Percentiles rank a stretch among this genome's conserved stretches.
Evolutionary conservation across 768 basidiomycete genomes (phyloP).

Genomic region (Kwoniella mangroviensis): DNA sequence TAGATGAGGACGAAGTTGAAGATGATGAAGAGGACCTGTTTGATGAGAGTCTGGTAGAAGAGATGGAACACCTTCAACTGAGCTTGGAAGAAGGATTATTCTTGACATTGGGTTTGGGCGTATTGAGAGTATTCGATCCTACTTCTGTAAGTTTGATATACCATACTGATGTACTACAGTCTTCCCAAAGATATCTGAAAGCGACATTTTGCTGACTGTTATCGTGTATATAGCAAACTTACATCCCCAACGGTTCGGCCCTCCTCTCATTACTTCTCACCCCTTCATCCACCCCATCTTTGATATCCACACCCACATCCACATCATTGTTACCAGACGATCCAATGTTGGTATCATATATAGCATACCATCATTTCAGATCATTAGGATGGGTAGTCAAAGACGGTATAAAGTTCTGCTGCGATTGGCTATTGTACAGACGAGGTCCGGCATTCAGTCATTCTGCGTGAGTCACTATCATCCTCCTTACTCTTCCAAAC

Average conservation of each 20-base stretch:
- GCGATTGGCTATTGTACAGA: conserved; percentile 91
- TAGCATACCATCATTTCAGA: conserved; percentile 90
- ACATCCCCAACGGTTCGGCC: conserved; percentile 27
- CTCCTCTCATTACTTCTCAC: conserved; percentile 57
- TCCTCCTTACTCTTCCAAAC: not conserved
- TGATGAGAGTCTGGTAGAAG: conserved; percentile 66
- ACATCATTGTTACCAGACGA: conserved; percentile 68
- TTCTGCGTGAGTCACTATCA: conserved; percentile 74
- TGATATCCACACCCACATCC: conserved; percentile 47
- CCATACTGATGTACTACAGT: not conserved
- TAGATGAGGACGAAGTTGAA: conserved; percentile 53
- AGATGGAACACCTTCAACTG: conserved; percentile 88
- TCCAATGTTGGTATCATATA: conserved; percentile 87
- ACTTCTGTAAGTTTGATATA: conserved; percentile 64
- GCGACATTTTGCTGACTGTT: conserved; percentile 63
- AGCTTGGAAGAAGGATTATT: conserved; percentile 90
- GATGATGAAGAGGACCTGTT: conserved; percentile 56
- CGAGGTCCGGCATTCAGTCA: conserved; percentile 93
- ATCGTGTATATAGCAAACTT: conserved; percentile 36
- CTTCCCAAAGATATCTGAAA: not conserved
- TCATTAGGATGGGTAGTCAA: conserved; percentile 97
- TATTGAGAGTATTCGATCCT: conserved; percentile 72
- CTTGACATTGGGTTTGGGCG: conserved; percentile 79
- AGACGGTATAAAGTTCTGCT: conserved; percentile 95
- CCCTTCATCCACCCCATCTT: conserved; percentile 49